Evolutionary conservation across 306 rosid genomes (phyloP), one percentile per base, ranked within the genome.

Genomic region (Pueraria montana): DNA sequence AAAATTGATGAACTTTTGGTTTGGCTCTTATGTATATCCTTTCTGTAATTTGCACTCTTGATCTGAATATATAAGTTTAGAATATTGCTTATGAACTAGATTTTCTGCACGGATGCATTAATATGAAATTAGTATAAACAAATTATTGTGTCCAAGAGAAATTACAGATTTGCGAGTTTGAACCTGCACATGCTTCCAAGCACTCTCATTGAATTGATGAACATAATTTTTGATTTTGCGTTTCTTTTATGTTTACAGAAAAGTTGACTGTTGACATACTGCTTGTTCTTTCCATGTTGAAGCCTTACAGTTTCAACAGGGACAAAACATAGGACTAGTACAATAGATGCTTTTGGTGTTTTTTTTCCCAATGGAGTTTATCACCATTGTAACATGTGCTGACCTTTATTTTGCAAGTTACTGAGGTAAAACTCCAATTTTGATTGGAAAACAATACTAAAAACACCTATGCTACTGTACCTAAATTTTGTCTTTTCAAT

Each of bases 251-350:
- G 61, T 77, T 82, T 72, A 56, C 10, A 13, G 21, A 26, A 77
- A 45, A n/a, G 69, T 55, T 71, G 72, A n/a, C 12, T 13, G 62
- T 63, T 64, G 34, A 32, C 65, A 53, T 80, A 10, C 46, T 11
- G 66, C 58, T 71, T 76, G 73, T 71, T 69, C 53, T 70, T 68
- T 61, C 46, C 46, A 32, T 18, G 53, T 68, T 30, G 58, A 65
- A 21, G 24, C 18, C 53, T 62, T 26, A 24, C 30, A 43, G 45
- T 62, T 61, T 2, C 8, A 11, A 0, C 68, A 12, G 27, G 68
- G 40, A 16, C 0, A 62, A 62, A 61, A 61, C 67, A 4, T 59
- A 24, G 67, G 18, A 12, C 18, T 61, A 59, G 36, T 27, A 24
- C 40, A 27, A 26, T 62, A 13, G 40, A 5, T 61, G 38, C 4